These are phyloP conservation scores for Colletotrichum cereale DNA, from an alignment of 2,329 filamentous ascomycete genomes.

Conservation along the genomic window DNA sequence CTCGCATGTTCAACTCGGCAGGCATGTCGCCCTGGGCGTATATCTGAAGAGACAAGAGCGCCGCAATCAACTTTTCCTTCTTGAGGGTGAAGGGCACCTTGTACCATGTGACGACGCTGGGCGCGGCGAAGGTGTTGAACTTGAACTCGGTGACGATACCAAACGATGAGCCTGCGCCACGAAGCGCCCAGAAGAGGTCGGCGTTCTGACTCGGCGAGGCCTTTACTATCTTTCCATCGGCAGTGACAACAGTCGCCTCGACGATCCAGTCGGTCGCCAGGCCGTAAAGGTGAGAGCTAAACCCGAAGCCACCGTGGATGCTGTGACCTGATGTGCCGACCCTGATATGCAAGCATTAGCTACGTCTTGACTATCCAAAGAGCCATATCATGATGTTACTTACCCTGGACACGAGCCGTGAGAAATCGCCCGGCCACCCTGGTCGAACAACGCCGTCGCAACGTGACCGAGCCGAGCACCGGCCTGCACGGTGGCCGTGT, in stretches of 20 bases:
- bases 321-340: conserved; percentile 56
- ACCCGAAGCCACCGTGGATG: conserved; percentile 57
- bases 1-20: conserved; percentile 48
- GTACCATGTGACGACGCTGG: conserved; percentile 48
- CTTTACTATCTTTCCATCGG: conserved; percentile 49
- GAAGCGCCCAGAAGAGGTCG: conserved; percentile 59
- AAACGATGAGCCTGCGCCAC: conserved; percentile 57
- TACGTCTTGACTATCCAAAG: neutral
- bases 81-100: conserved; percentile 13
- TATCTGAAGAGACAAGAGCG: conserved; percentile 43
- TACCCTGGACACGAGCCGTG: conserved; percentile 67
- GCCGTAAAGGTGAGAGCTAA: conserved; percentile 43
- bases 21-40: conserved; percentile 41
- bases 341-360: conserved; percentile 37
- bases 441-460: conserved; percentile 53
- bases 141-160: conserved; percentile 55
- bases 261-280: conserved; percentile 52
- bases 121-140: conserved; percentile 55
- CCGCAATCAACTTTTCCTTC: neutral
- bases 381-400: conserved; percentile 37
- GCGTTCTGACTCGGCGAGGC: conserved; percentile 50
- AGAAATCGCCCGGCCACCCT: conserved; percentile 56
- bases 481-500: conserved; percentile 58
- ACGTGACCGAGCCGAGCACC: conserved; percentile 65
- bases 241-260: conserved; percentile 53